Evolutionary conservation across 1,284 basidiomycete species (phyloP), one percentile per base, ranked within the genome.

Genomic region (Fomitopsis betulina): DNA sequence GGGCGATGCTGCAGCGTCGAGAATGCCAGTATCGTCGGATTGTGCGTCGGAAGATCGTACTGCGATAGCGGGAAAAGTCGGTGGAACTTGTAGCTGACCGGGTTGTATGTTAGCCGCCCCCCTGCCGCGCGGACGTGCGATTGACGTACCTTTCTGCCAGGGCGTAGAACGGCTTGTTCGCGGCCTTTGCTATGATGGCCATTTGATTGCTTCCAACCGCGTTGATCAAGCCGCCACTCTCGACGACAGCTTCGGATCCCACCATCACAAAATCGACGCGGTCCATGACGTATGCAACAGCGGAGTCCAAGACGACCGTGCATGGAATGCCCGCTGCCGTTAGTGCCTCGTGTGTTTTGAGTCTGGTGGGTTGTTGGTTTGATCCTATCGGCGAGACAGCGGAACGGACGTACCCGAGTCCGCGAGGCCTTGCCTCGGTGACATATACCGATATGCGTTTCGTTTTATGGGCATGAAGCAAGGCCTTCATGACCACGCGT

Each of bases 401-500:
- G 56, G 55, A 33, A 58, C 23, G 40, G 42, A 76, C 82, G 62
- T 71, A 91, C 91, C 93, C 85, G 65, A 91, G 79, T 62, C 91
- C 87, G 70, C 87, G 85, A 65, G 94, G 95, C 63, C 94, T 82
- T 38, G 93, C 93, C 82, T 98, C 94, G 57, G 97, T 98, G 56
- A 99, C 97, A 72, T 95, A 99, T 45, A 99, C 96, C 68, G 91
- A 93, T 74, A 99, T 94, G 57, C 95, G 83, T 76, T 98, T 98
- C 70, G 87, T 85, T 69, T 89, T 83, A 72, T 96, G 90, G 7
- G 96, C 95, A 61, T 87, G 82, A 53, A 98, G 81, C 53, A 99
- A 81, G 19, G 96, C 91, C 73, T 94, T 89, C 79, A 97, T 91
- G 51, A 99, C 96, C 27, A 98, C 96, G 65, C 97, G 82, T 45